phyloP scores from a whole-genome alignment of 441 rosid species.

The Eutrema salsugineum region DNA sequence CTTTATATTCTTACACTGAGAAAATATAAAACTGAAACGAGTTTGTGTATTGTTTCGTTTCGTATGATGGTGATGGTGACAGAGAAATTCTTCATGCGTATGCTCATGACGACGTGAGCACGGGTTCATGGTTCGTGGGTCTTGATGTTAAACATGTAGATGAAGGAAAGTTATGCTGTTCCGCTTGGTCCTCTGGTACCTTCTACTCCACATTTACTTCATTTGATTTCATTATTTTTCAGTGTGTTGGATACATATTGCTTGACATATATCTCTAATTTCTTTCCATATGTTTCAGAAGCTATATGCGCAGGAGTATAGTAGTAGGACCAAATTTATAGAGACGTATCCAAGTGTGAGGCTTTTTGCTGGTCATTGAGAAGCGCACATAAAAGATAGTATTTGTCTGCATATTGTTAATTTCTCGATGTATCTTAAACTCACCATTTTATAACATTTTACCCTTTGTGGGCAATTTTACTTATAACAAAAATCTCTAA shows the following conservation, averaged over 20 bases:
- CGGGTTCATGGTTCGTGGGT: conserved; percentile 96
- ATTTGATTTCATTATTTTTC: not conserved
- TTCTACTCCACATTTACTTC: not conserved
- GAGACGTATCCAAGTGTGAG: conserved; percentile 20
- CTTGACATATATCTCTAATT: not conserved
- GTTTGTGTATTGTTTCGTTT: not conserved
- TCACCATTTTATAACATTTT: not conserved
- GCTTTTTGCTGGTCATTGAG: conserved; percentile 2
- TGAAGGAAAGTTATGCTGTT: conserved; percentile 91
- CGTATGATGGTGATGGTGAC: conserved; percentile 25
- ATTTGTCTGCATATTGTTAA: not conserved
- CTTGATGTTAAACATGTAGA: conserved; percentile 75
- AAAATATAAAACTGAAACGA: not conserved
- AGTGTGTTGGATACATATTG: not conserved
- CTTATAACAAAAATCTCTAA: too few relatives aligned
- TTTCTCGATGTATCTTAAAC: conserved; percentile 18
- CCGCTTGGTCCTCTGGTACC: conserved; percentile 92
- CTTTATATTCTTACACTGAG: not conserved
- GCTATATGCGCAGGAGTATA: conserved; percentile 84
- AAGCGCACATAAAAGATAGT: not conserved
- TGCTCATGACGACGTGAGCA: conserved; percentile 89
- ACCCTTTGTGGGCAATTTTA: not conserved
- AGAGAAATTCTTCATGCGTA: conserved; percentile 74
- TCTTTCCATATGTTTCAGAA: conserved; percentile 45
- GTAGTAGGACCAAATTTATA: not conserved